phyloP scores from a whole-genome alignment of 148 eudicot species.

The Rhododendron williamsianum region DNA sequence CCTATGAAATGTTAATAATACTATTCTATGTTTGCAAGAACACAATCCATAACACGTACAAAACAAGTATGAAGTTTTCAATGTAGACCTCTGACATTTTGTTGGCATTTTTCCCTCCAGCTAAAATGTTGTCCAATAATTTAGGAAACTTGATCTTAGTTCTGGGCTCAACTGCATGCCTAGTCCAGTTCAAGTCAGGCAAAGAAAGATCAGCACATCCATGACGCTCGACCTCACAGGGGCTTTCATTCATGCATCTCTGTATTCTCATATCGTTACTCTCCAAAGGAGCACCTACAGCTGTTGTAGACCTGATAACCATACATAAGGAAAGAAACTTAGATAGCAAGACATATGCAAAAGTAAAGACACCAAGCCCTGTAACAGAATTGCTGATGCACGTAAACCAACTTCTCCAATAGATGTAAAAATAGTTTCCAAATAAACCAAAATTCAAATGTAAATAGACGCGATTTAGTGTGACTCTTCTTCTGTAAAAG shows the following conservation, averaged over 20 bases:
- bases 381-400: not conserved
- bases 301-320: conserved; percentile 38
- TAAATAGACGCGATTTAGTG: not conserved
- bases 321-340: not conserved
- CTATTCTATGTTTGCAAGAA: not conserved
- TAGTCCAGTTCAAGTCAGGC: conserved; percentile 40
- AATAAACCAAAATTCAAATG: not conserved
- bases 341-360: not conserved
- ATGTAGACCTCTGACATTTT: conserved; percentile 57
- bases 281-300: conserved; percentile 41
- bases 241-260: conserved; percentile 42
- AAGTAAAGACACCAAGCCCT: not conserved
- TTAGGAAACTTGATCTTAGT: conserved; percentile 87
- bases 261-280: conserved; percentile 30
- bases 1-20: not conserved
- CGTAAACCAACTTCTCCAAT: not conserved
- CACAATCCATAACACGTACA: not conserved
- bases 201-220: conserved; percentile 37
- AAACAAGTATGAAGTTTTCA: not conserved
- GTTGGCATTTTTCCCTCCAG: conserved; percentile 42
- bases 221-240: conserved; percentile 46
- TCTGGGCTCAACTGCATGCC: conserved; percentile 63
- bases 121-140: conserved; percentile 37
- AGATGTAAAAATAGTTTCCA: not conserved
- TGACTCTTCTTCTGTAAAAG: not conserved